Base-by-base conservation (phyloP, 192 early-diverging fungal genomes). In the Coemansia sp. region DNA sequence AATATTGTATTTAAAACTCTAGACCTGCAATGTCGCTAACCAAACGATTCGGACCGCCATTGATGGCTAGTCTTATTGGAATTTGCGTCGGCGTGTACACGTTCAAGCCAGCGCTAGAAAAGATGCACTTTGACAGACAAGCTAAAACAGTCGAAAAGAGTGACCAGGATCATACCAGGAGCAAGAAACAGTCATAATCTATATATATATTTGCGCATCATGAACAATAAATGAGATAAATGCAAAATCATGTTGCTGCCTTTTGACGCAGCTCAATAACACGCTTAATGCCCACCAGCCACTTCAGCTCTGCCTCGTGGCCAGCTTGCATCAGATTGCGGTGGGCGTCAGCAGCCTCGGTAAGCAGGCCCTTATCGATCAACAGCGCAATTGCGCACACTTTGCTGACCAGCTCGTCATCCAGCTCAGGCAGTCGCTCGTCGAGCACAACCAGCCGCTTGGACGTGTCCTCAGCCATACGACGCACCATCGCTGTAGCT, bases 261-360 rank as follows among this genome's bases (percentile, higher is more conserved):
- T 68, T 71, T 56, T 68, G 65, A 8, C 51, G 40, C 24, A 80
- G 60, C 36, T 81, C 79, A 23, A 81, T 68, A 5, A 72, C 28
- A 11, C 79, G 72, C 50, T 75, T 75, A n/a, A 81, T n/a, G 11
- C 69, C 79, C 18, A 81, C 64, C 31, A 81, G 73, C 79, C 79
- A 81, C 28, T 64, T 65, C 48, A 71, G 69, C 40, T 81, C 79
- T 1, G 55, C 15, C 12, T 74, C 73, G 23, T 69, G 56, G 1
- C 62, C 66, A 18, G 70, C 57, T 52, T 74, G 72, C 61, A 75
- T 62, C 44, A 75, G 61, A 8, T 56, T 57, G 10, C 65, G 58
- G 47, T 71, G 65, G 0, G 46, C 70, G 23, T 20, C 54, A 17
- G 60, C 52, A 11, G 74, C 74, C 5, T 68, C 69, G 3, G 18